Percentiles rank a stretch among this genome's conserved stretches.
These are phyloP conservation scores for Kuraishia floccosa DNA, from an alignment of 805 yeast species.

Conservation along the genomic window DNA sequence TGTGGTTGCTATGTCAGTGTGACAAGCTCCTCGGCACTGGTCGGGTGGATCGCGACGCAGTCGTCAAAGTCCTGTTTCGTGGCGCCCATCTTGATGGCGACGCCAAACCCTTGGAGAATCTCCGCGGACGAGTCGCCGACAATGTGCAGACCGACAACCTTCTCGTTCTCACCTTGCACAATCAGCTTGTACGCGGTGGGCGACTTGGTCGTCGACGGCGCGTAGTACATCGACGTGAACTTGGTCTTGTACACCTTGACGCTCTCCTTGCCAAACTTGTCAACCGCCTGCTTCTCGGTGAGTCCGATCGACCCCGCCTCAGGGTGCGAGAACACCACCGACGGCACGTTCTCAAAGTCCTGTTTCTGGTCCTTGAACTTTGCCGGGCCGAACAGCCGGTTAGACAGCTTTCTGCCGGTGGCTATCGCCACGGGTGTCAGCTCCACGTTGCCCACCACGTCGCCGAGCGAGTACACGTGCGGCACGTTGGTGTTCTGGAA, in stretches of 20 bases:
- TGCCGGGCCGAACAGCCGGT: slow-evolving; percentile 81
- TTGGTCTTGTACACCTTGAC: slow-evolving; percentile 73
- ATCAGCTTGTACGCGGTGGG: slow-evolving; percentile 84
- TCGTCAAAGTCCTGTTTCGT: slow-evolving; percentile 91
- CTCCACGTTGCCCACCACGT: slow-evolving; percentile 86
- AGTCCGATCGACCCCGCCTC: slow-evolving; percentile 94
- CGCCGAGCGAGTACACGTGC: slow-evolving; percentile 81
- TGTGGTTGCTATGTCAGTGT: slow-evolving; percentile 54
- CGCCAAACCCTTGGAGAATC: slow-evolving; percentile 96
- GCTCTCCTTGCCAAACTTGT: slow-evolving; percentile 68
- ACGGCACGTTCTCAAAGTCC: slow-evolving; percentile 80
- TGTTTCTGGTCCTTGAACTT: slow-evolving; percentile 63
- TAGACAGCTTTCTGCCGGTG: slow-evolving; percentile 89
- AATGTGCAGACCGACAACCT: slow-evolving; percentile 89
- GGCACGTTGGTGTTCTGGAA: slow-evolving; percentile 71
- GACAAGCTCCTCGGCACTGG: slow-evolving; percentile 95
- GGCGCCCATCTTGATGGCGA: slow-evolving; percentile 98
- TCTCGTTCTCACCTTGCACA: slow-evolving; percentile 69
- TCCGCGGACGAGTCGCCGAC: slow-evolving; percentile 90
- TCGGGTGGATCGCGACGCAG: slow-evolving; percentile 98
- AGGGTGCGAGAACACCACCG: slow-evolving; percentile 97
- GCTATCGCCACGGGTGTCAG: slow-evolving; percentile 98
- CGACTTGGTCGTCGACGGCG: slow-evolving; percentile 71
- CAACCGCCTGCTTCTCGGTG: slow-evolving; percentile 66
- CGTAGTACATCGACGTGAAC: slow-evolving; percentile 89